Evolutionary conservation across 768 basidiomycete genomes (phyloP).

Genomic region (Lentinula sp.): DNA sequence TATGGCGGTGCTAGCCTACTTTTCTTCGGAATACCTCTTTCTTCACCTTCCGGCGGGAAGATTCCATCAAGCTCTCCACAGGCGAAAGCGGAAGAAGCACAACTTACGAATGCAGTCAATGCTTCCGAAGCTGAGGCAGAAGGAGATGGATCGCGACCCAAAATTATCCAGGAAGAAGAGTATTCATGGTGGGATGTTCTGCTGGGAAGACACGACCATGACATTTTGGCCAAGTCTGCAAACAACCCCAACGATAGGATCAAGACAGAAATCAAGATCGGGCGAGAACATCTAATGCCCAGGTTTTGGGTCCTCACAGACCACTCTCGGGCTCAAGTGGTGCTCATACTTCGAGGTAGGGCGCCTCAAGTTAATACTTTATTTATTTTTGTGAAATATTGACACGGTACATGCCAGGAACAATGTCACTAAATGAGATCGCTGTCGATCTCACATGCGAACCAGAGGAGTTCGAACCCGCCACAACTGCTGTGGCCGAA

Average conservation of each 20-base stretch:
- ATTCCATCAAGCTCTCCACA: constrained; percentile 21
- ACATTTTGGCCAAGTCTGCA: constrained; percentile 70
- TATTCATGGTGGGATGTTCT: constrained; percentile 86
- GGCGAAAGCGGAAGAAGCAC: constrained; percentile 54
- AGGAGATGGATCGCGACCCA: constrained; percentile 23
- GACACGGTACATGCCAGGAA: constrained; percentile 34
- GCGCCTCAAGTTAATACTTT: neutral
- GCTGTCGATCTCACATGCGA: constrained; percentile 85
- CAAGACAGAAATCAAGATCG: constrained; percentile 36
- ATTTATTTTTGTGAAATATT: neutral
- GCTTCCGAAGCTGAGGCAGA: constrained; percentile 65
- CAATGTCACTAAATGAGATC: constrained; percentile 83
- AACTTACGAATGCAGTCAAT: constrained; percentile 59
- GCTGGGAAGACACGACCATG: constrained; percentile 74
- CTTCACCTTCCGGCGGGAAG: constrained; percentile 24
- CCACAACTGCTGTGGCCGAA: constrained; percentile 23
- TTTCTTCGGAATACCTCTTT: constrained; percentile 66
- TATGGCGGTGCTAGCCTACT: constrained; percentile 79
- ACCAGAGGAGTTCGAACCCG: constrained; percentile 58
- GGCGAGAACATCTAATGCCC: constrained; percentile 68
- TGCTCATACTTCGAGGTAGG: constrained; percentile 65
- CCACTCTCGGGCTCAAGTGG: constrained; percentile 65
- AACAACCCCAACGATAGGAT: constrained; percentile 18
- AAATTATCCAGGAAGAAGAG: constrained; percentile 15
- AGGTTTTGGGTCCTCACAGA: constrained; percentile 85